Evolutionary conservation across 1,139 yeast species (phyloP), one percentile per base, ranked within the genome.

Genomic region (Hansenula lynferdii): DNA sequence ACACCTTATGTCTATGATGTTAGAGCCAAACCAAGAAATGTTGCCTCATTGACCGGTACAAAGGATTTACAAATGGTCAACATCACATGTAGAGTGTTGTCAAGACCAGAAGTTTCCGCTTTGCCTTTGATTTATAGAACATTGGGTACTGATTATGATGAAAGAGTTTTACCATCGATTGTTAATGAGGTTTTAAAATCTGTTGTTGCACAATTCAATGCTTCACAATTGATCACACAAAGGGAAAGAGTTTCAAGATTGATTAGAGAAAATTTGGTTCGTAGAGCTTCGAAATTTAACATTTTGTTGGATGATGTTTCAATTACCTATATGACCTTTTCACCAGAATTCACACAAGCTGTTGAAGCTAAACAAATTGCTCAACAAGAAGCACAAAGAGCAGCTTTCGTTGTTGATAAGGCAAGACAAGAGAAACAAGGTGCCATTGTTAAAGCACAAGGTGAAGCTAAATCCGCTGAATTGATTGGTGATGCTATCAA

Each of bases 321-420:
- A 7, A 75, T 90, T 58, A 92, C 97, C 3, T 85, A 70, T 56
- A 94, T 92, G 97, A 86, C 97, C 2, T 92, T 92, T 64, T 85
- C 96, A 4, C 99, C 99, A 20, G 98, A 92, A 64, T 92, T 92
- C 64, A 90, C 97, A 39, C 81, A 84, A 35, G 98, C 99, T 3
- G 99, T 92, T 38, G 99, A 92, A 68, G 96, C 97, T 43, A 92
- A 92, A 67, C 98, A 92, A 69, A 92, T 92, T 63, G 98, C 99
- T 26, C 98, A 94, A 66, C 99, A 92, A 69, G 98, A 92, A 62
- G 97, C 98, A 22, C 97, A 92, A 68, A 80, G 96, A 62, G 97
- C 98, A 12, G 97, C 97, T 0, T 94, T 90, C 53, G 72, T 92
- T 37, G 98, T 92, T 39, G 98, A 92, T 64, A 86, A 90, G 60